These are phyloP conservation scores for Zygoascus ofunaensis DNA, from an alignment of 805 yeast species.

Conservation along the genomic window DNA sequence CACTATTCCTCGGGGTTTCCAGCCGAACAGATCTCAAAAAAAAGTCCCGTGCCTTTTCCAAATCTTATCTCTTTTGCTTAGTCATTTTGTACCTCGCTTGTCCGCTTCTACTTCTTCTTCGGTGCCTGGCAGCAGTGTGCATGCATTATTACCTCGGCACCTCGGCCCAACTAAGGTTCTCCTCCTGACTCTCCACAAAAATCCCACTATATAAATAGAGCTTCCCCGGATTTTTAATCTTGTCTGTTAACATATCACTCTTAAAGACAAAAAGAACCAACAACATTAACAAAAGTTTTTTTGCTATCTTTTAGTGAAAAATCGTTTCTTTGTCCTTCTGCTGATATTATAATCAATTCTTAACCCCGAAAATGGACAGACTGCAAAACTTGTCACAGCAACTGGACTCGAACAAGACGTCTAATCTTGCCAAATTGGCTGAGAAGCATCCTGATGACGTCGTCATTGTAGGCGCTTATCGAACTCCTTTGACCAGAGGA, in stretches of 20 bases:
- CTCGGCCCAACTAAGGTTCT: not conserved
- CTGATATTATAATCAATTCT: too few relatives aligned
- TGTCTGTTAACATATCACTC: not conserved
- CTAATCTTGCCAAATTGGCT: conserved; percentile 29
- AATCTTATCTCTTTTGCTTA: too few relatives aligned
- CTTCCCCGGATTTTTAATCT: not conserved
- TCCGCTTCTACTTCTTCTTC: too few relatives aligned
- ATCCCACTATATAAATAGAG: not conserved
- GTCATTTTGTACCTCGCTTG: too few relatives aligned
- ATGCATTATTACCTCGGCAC: not conserved
- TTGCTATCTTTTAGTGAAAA: too few relatives aligned
- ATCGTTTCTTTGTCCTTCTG: too few relatives aligned
- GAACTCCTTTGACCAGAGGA: conserved; percentile 85
- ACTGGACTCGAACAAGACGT: conserved; percentile 25
- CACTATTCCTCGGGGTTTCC: too few relatives aligned
- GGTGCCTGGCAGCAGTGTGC: too few relatives aligned
- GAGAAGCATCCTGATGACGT: conserved; percentile 77
- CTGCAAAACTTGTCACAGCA: conserved; percentile 26
- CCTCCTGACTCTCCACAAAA: not conserved
- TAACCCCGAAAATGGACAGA: conserved; percentile 24
- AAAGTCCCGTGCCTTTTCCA: too few relatives aligned
- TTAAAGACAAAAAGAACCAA: not conserved
- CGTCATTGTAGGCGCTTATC: conserved; percentile 80
- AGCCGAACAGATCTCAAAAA: too few relatives aligned
- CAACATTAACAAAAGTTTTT: too few relatives aligned